phyloP scores from a whole-genome alignment of 495 filamentous ascomycete species.

The Elasticomyces elasticus region DNA sequence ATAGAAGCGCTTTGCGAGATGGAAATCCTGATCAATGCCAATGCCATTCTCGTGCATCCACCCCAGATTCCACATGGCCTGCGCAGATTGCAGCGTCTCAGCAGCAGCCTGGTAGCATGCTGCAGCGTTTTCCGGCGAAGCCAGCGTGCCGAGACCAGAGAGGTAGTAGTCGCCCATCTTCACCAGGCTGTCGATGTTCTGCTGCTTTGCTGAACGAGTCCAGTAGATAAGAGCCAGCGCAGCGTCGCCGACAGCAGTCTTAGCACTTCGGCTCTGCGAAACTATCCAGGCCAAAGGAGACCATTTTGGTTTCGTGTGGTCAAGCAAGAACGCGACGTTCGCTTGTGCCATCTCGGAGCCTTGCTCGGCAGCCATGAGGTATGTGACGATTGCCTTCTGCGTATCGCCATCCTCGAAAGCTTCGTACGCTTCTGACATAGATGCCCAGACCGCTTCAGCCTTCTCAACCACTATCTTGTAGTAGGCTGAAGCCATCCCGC shows the following conservation, averaged over 20 bases:
- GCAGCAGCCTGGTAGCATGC: constrained; percentile 86
- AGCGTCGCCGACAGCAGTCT: constrained; percentile 40
- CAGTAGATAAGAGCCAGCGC: constrained; percentile 83
- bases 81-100: constrained; percentile 80
- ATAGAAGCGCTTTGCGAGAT: constrained; percentile 93
- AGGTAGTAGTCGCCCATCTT: constrained; percentile 99
- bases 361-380: constrained; percentile 91
- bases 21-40: constrained; percentile 88
- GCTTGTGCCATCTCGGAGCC: constrained; percentile 88
- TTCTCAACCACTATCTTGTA: constrained; percentile 94
- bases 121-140: constrained; percentile 65
- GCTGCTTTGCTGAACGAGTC: constrained; percentile 89
- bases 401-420: constrained; percentile 76
- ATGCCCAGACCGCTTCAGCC: constrained; percentile 72
- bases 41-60: constrained; percentile 99
- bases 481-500: constrained; percentile 68
- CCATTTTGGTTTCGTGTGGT: constrained; percentile 56
- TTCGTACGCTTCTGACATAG: constrained; percentile 74
- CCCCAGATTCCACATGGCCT: constrained; percentile 92
- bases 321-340: constrained; percentile 87
- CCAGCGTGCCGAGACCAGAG: constrained; percentile 59
- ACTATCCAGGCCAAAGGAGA: constrained; percentile 37
- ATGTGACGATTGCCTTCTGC: constrained; percentile 74
- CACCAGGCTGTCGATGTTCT: constrained; percentile 84
- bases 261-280: constrained; percentile 21